Evolutionary conservation across 495 filamentous ascomycete genomes (phyloP).

Genomic region (Aspergillus ellipticus): DNA sequence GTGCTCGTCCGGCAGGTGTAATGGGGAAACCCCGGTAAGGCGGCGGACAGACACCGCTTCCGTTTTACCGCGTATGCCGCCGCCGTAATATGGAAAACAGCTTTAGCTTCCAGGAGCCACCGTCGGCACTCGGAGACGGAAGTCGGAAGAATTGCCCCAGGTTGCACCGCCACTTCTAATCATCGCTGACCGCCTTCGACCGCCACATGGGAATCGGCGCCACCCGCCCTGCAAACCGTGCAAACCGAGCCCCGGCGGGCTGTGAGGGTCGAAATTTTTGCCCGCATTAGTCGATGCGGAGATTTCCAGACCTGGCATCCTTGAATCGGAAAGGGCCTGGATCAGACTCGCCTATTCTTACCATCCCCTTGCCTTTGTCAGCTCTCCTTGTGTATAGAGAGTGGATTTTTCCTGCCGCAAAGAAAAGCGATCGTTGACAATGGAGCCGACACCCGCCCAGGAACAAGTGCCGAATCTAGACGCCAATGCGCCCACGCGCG

Average conservation of each 20-base stretch:
- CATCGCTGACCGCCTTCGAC: not conserved
- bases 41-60: not conserved
- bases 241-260: not conserved
- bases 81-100: too few relatives aligned
- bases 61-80: conserved; percentile 10
- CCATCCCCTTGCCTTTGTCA: not conserved
- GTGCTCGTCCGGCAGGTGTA: not conserved
- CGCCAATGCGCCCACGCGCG: conserved; percentile 7
- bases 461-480: conserved; percentile 11
- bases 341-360: not conserved
- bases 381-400: not conserved
- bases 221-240: not conserved
- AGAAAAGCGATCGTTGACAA: conserved; percentile 2
- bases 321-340: not conserved
- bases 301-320: not conserved
- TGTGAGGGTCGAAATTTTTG: not conserved
- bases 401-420: not conserved
- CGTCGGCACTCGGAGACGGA: not conserved
- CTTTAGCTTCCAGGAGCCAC: too few relatives aligned
- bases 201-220: not conserved
- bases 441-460: conserved; percentile 15
- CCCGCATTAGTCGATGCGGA: not conserved
- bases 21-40: not conserved
- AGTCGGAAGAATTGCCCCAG: not conserved
- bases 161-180: not conserved